Evolutionary conservation across 2,329 filamentous ascomycete genomes (phyloP).

Genomic region (Zarea fungicola): DNA sequence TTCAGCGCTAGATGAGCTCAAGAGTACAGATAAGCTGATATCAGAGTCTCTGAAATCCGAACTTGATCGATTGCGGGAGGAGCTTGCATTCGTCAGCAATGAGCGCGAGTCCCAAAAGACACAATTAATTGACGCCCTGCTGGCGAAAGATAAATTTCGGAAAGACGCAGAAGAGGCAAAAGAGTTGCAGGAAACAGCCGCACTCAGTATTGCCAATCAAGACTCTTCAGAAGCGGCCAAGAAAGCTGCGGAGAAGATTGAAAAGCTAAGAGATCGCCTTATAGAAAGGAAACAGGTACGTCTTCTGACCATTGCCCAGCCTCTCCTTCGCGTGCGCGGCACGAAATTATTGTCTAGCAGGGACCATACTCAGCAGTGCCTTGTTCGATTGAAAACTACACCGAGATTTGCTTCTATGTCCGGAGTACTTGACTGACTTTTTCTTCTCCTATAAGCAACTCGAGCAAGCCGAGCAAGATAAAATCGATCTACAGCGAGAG

Average conservation of each 20-base stretch:
- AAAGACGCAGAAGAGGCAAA: conserved; percentile 46
- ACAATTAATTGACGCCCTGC: conserved; percentile 54
- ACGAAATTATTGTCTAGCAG: too few species aligned
- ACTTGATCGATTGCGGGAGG: conserved; percentile 49
- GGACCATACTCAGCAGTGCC: too few species aligned
- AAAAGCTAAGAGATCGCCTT: conserved; percentile 51
- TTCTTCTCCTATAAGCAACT: conserved; percentile 54
- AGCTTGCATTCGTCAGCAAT: conserved; percentile 42
- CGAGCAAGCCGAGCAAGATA: conserved; percentile 52
- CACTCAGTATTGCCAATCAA: conserved; percentile 29
- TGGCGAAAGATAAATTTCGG: conserved; percentile 56
- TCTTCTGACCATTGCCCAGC: too few species aligned
- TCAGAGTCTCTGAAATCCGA: conserved; percentile 54
- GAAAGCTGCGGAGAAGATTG: conserved; percentile 48
- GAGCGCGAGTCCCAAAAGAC: conserved; percentile 54
- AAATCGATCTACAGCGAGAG: conserved; percentile 49
- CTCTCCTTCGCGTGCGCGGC: too few species aligned
- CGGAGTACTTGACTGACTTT: too few species aligned
- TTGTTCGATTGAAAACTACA: too few species aligned
- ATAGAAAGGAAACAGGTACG: conserved; percentile 57
- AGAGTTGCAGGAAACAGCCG: conserved; percentile 34
- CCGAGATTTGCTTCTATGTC: too few species aligned
- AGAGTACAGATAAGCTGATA: conserved; percentile 54
- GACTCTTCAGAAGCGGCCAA: conserved; percentile 31
- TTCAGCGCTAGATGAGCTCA: conserved; percentile 52